Base-by-base conservation (phyloP, 108 stramenopile genomes). In the Fistulifera solaris region DNA sequence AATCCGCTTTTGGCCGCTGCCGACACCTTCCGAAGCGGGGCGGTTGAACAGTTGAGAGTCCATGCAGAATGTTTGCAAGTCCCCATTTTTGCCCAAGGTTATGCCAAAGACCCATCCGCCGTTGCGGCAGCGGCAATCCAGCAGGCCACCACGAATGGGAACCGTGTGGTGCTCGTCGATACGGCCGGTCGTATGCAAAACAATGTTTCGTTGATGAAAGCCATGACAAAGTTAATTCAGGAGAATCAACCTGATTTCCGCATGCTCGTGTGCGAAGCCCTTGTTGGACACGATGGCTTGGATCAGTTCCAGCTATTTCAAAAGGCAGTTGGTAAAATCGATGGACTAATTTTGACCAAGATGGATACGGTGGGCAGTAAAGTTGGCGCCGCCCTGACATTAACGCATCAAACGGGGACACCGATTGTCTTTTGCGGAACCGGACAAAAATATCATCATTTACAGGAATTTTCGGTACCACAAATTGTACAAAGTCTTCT, bases 341-440 rank as follows among this genome's bases (percentile, higher is more conserved):
- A 97, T 74, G 98, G 94, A 16, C 86, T 97, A 43, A 72, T 99
- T 17, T 64, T 99, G 59, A 97, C 98, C 24, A 99, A 99, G 62
- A 96, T 96, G 58, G 98, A 97, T 74, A 97, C 98, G 1, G 93
- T 99, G n/a, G 87, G 86, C 48, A 95, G 94, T 57, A 99, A 99
- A 84, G 96, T 99, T 17, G 98, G 98, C 0, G 95, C 96, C 1
- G 95, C 95, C 6, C 56, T 97, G 62, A 90, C 91, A 18, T 76
- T 99, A 78, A 94, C 91, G 7, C 92, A 98, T 67, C 67, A 87
- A 51, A 98, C 96, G 10, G 93, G 94, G 27, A 85, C 94, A 2
- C 97, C 97, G 3, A 87, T 98, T 64, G 61, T 94, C 6, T 97
- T 98, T 65, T 88, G 93, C 17, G 98, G 98, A 44, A 95, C 94